Percentiles rank a stretch among this genome's conserved stretches.
These are phyloP conservation scores for Trichoderma sp. DNA, from an alignment of 2,329 filamentous ascomycete genomes.

Conservation along the genomic window DNA sequence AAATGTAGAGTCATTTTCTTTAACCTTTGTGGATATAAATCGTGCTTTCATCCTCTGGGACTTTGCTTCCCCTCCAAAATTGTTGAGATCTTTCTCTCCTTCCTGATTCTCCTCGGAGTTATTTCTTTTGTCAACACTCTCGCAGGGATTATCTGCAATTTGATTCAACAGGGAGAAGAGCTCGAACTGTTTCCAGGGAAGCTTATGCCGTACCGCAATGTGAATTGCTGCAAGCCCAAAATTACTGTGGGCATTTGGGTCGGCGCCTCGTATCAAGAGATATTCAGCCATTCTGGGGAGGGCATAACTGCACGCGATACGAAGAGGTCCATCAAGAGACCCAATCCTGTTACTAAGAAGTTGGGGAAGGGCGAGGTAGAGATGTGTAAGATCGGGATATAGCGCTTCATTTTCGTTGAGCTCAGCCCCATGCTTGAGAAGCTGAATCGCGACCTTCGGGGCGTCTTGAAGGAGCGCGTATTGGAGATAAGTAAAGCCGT, in stretches of 20 bases:
- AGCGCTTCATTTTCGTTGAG: background rate
- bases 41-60: background rate
- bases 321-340: slow-evolving; percentile 14
- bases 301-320: slow-evolving; percentile 20
- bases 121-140: background rate
- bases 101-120: background rate
- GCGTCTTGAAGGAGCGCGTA: slow-evolving; percentile 20
- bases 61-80: background rate
- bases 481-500: background rate
- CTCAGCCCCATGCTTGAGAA: slow-evolving; percentile 13
- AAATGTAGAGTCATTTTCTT: background rate
- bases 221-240: slow-evolving; percentile 20
- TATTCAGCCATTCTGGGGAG: slow-evolving; percentile 6
- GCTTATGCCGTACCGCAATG: background rate
- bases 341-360: background rate
- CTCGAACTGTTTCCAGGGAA: slow-evolving; percentile 10
- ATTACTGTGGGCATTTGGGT: slow-evolving; percentile 3
- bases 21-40: background rate
- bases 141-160: background rate
- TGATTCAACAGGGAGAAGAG: background rate
- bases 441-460: background rate
- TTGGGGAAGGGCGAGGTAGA: slow-evolving; percentile 10
- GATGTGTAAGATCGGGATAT: slow-evolving; percentile 6
- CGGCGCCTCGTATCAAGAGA: slow-evolving; percentile 13
- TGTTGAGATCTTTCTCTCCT: background rate